Evolutionary conservation across 1,139 yeast genomes (phyloP), one percentile per base, ranked within the genome.

Genomic region (Kodamaea fungicola): DNA sequence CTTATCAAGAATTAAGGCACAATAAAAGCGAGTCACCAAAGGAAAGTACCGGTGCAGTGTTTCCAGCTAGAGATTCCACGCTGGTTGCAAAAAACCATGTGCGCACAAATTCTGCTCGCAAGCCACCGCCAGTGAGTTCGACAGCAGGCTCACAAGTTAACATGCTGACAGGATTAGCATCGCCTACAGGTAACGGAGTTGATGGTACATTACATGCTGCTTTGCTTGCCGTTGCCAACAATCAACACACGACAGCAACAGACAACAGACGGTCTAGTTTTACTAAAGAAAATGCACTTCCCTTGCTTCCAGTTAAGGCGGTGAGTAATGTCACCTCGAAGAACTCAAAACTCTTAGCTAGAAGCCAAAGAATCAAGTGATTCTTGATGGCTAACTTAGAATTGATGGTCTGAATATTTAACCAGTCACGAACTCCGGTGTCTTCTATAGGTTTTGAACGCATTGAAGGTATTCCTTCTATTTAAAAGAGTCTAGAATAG

Each of bases 331-430:
- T 71, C 10, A 69, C 74, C 2, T 51, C 67, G 10, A 54, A 63
- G 61, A 70, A 68, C 48, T 68, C 75, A 8, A 71, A 70, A 45
- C 57, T 71, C 31, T 54, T 71, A 34, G 74, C 75, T 12, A 50
- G 76, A 46, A 68, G 73, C 43, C 61, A 58, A 28, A 56, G 74
- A 45, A 65, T 62, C 42, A 65, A 64, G 50, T 64, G 50, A 23
- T 16, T 16, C 19, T 16, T 16, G 5, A 16, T 5, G 19, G 19
- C 19, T 4, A 16, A 16, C 19, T 4, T 16, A 5, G 19, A 16
- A 16, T 16, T 16, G 19, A 16, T 4, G 19, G 19, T 16, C 5
- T 4, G 19, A 5, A 16, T 3, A 4, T 16, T 16, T 16, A 16
- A 16, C 19, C 19, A 16, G 5, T 16, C 5, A 16, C 19, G 5